Conservation (phyloP, 768 basidiomycete species). For the Kockovaella imperatae region DNA sequence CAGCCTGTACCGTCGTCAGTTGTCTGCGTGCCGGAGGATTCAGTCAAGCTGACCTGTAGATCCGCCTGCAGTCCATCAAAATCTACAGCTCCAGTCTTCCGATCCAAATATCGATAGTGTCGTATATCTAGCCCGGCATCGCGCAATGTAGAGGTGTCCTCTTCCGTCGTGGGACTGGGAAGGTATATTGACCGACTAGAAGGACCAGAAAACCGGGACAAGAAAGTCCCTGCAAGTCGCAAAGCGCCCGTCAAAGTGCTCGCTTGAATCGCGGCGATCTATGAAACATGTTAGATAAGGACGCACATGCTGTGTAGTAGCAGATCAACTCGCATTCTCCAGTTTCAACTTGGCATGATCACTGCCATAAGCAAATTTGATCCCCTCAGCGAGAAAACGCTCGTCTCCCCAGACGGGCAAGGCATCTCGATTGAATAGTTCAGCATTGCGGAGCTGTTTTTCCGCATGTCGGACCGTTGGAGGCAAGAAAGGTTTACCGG, state of each 20-base stretch:
- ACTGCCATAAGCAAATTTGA: constrained; percentile 35
- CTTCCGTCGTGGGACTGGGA: constrained; percentile 36
- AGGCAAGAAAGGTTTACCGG: constrained; percentile 39
- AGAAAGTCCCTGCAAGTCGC: constrained; percentile 35
- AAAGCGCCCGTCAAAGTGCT: constrained; percentile 34
- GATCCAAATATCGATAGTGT: constrained; percentile 31
- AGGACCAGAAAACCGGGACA: constrained; percentile 26
- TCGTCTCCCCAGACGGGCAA: constrained; percentile 35
- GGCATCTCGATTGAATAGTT: constrained; percentile 27
- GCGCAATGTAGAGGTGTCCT: constrained; percentile 29
- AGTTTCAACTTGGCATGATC: constrained; percentile 15
- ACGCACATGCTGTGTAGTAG: not conserved
- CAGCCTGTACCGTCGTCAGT: constrained; percentile 53
- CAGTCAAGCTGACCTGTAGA: constrained; percentile 13
- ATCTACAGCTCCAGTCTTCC: constrained; percentile 34
- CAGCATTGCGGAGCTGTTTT: constrained; percentile 26
- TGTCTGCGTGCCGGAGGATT: not conserved
- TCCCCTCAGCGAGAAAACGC: constrained; percentile 30
- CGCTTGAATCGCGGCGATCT: constrained; percentile 39
- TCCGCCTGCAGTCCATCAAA: constrained; percentile 41
- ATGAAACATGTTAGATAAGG: not conserved
- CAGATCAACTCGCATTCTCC: not conserved
- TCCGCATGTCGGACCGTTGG: constrained; percentile 40
- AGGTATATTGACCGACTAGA: constrained; percentile 26
- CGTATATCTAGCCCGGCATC: constrained; percentile 40